Evolutionary conservation across 2,329 filamentous ascomycete genomes (phyloP), one percentile per base, ranked within the genome.

Genomic region (Fusarium setosum): DNA sequence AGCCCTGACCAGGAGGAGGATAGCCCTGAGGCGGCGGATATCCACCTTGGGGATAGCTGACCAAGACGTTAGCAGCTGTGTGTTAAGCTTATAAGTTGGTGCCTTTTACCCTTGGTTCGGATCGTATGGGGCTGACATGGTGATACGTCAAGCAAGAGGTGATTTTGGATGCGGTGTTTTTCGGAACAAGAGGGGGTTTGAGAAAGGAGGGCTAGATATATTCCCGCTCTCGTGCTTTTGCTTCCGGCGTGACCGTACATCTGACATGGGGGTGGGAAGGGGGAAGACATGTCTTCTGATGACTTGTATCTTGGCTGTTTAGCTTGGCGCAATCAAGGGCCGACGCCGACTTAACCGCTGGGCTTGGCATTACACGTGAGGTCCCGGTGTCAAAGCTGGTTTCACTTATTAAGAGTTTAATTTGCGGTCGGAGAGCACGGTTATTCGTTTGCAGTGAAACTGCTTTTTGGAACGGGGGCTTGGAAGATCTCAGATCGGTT

Each of bases 11-110:
- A 44, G 68, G 73, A 56, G 71, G 71, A 59, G 72, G 70, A 56
- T 74, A 75, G 55, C 72, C 74, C 18, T 64, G 69, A 21, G 67
- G 70, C 49, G 67, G 61, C 45, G 59, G 62, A 58, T 72, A 71
- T 11, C 66, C 29, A 24, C 49, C 61, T 18, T 63, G 60, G 7
- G 42, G 49, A 57, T 63, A 61, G 6, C 69, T 70, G 68, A 29
- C 24, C 47, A 13, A 31, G 23, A 21, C 24, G 42, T 61, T 34
- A 60, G 51, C 18, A 42, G 18, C n/a, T 41, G 21, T 51, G 17
- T 51, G 44, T 6, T 26, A 6, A 15, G 31, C 32, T 20, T 26
- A 38, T n/a, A n/a, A n/a, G n/a, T n/a, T n/a, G 18, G 42, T n/a
- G 4, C 6, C 38, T 21, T 32, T 51, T 50, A 68, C 65, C 23